phyloP scores from a whole-genome alignment of 2,329 filamentous ascomycete species.

The Neopestalotiopsis rosae region DNA sequence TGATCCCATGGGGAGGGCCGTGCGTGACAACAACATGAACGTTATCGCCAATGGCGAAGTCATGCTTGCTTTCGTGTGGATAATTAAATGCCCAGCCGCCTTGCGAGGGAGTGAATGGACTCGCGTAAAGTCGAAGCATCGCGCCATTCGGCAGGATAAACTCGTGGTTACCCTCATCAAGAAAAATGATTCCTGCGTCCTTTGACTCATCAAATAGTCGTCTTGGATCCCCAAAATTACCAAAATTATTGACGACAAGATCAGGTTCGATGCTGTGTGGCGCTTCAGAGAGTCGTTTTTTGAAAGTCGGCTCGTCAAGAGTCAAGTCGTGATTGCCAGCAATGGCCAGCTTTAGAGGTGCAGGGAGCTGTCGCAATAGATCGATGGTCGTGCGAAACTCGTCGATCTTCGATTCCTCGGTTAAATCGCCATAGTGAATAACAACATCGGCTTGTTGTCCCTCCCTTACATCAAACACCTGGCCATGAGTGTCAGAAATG shows the following conservation, averaged over 20 bases:
- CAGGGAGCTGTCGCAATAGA: conserved; percentile 47
- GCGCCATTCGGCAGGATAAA: conserved; percentile 58
- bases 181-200: conserved; percentile 48
- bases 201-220: conserved; percentile 44
- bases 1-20: conserved; percentile 56
- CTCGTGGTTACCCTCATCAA: conserved; percentile 55
- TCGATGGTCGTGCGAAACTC: conserved; percentile 48
- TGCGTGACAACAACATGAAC: conserved; percentile 59
- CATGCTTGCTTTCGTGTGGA: conserved; percentile 39
- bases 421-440: conserved; percentile 60
- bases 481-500: conserved; percentile 51
- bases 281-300: conserved; percentile 22
- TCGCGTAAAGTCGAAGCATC: conserved; percentile 54
- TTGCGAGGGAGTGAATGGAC: conserved; percentile 54
- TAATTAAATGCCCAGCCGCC: conserved; percentile 59
- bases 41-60: conserved; percentile 37
- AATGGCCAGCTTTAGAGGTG: conserved; percentile 59
- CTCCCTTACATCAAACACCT: conserved; percentile 23
- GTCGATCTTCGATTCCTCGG: conserved; percentile 42
- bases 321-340: conserved; percentile 61
- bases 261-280: conserved; percentile 20
- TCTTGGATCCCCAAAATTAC: conserved; percentile 42
- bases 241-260: conserved; percentile 40
- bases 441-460: conserved; percentile 47
- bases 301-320: conserved; percentile 40